These are phyloP conservation scores for Cryoendolithus antarcticus DNA, from an alignment of 2,329 filamentous ascomycete genomes.

Conservation along the genomic window DNA sequence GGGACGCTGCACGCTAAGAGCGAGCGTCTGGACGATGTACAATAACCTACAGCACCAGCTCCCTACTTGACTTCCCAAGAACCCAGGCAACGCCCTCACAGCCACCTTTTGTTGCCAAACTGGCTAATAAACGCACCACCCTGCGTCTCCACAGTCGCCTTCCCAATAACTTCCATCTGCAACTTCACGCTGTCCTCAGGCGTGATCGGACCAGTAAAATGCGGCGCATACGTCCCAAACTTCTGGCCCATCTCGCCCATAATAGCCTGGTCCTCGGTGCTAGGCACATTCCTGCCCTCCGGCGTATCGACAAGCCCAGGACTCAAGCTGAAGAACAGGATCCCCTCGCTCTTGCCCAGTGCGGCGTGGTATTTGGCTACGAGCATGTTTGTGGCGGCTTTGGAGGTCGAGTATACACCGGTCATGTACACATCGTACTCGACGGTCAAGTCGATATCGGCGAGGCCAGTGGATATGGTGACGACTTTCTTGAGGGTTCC, in stretches of 20 bases:
- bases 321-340: constrained; percentile 16
- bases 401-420: constrained; percentile 15
- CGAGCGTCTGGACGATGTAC: not conserved
- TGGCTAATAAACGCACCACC: constrained; percentile 45
- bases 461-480: constrained; percentile 17
- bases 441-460: constrained; percentile 16
- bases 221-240: constrained; percentile 22
- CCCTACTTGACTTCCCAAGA: too few relatives aligned
- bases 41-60: not conserved
- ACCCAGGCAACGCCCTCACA: constrained; percentile 4
- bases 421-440: constrained; percentile 9
- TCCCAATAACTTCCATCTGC: constrained; percentile 22
- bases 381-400: constrained; percentile 17
- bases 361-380: constrained; percentile 17
- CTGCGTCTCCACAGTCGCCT: constrained; percentile 32
- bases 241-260: constrained; percentile 19
- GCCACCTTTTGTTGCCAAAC: constrained; percentile 33
- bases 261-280: constrained; percentile 12
- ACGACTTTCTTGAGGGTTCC: constrained; percentile 17
- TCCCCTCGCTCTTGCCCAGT: constrained; percentile 14
- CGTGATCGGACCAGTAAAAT: constrained; percentile 18
- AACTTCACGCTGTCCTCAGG: constrained; percentile 17
- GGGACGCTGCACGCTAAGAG: too few relatives aligned
- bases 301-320: constrained; percentile 18
- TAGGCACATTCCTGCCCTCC: constrained; percentile 7